Conservation (phyloP, 148 eudicot genomes). For the Nepenthes gracilis region DNA sequence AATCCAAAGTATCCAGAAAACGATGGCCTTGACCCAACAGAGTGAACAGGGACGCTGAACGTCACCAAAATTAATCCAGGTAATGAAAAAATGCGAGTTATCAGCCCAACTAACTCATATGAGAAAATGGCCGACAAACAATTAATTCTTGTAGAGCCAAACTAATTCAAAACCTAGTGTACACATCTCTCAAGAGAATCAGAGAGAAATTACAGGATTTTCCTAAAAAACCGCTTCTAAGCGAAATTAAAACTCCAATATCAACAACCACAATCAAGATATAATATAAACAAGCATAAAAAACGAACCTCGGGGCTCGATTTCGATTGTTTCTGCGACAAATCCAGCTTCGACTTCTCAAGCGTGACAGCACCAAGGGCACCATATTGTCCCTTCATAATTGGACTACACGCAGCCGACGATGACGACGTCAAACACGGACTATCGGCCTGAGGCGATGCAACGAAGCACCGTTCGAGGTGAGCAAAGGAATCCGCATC, state of each 20-base stretch:
- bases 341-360: slow-evolving; percentile 68
- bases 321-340: slow-evolving; percentile 39
- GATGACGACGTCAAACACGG: slow-evolving; percentile 12
- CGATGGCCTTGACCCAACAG: too few relatives aligned
- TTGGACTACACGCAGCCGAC: slow-evolving; percentile 16
- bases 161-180: too few relatives aligned
- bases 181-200: too few relatives aligned
- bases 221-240: neutral
- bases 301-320: slow-evolving; percentile 54
- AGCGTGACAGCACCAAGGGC: slow-evolving; percentile 52
- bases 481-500: slow-evolving; percentile 32
- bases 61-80: too few relatives aligned
- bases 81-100: too few relatives aligned
- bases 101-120: too few relatives aligned
- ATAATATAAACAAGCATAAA: neutral
- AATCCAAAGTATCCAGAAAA: too few relatives aligned
- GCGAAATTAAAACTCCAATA: neutral
- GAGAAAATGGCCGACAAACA: too few relatives aligned
- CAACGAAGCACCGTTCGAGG: slow-evolving; percentile 58
- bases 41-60: too few relatives aligned
- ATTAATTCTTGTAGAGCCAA: too few relatives aligned
- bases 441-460: slow-evolving; percentile 16
- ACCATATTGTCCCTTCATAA: slow-evolving; percentile 54
- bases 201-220: too few relatives aligned
- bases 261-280: neutral